phyloP scores from a whole-genome alignment of 2,329 filamentous ascomycete species.

The Macrophomina pseudophaseolina region DNA sequence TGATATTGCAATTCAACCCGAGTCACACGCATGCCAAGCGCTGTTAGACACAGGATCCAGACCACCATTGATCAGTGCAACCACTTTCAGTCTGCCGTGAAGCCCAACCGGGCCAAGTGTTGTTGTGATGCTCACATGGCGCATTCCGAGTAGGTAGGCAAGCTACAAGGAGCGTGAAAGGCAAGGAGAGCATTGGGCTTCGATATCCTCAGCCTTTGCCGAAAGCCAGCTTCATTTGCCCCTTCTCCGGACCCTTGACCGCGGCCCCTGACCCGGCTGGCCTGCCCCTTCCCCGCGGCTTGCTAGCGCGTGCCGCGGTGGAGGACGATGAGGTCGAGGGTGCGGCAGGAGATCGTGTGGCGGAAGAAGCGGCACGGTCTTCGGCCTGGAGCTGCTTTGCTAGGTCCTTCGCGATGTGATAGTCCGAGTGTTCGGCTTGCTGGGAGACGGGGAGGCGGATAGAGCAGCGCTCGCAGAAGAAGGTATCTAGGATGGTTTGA shows the following conservation, averaged over 20 bases:
- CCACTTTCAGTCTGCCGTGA: not conserved
- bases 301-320: constrained; percentile 27
- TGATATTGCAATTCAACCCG: not conserved
- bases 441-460: constrained; percentile 63
- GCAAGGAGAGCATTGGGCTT: not conserved
- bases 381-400: constrained; percentile 61
- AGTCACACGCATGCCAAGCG: not conserved
- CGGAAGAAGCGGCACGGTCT: constrained; percentile 31
- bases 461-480: constrained; percentile 70
- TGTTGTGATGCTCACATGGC: too few relatives aligned
- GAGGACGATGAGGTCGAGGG: constrained; percentile 34
- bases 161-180: too few relatives aligned
- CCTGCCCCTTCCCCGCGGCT: constrained; percentile 41
- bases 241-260: constrained; percentile 44
- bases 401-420: constrained; percentile 91
- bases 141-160: too few relatives aligned
- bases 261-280: constrained; percentile 36
- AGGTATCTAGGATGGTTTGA: constrained; percentile 40
- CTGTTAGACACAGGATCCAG: not conserved
- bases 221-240: constrained; percentile 53
- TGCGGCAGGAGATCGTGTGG: constrained; percentile 12
- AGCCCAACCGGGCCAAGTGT: not conserved
- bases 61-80: not conserved
- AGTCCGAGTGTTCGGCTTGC: constrained; percentile 82
- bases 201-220: constrained; percentile 34